These are phyloP conservation scores for Silene uniflora DNA, from an alignment of 148 eudicot species.

Conservation along the genomic window DNA sequence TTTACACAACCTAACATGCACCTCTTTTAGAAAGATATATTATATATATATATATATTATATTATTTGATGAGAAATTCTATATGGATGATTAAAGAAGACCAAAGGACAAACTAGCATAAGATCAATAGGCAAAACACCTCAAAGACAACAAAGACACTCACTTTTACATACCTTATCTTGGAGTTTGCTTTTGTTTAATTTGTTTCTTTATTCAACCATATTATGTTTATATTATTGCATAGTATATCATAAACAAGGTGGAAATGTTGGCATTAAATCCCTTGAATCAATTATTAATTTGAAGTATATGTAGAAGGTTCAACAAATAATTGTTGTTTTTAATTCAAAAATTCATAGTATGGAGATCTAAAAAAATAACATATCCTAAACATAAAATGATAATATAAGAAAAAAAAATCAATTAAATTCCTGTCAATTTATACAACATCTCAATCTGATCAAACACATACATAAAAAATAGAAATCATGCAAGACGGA, in stretches of 20 bases:
- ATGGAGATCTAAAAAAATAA: not conserved
- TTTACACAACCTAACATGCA: no score
- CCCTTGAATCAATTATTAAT: not conserved
- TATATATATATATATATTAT: no score
- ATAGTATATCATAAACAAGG: not conserved
- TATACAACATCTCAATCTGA: not conserved
- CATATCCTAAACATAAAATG: not conserved
- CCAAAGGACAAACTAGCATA: slow-evolving; percentile 5
- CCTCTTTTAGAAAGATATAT: no score
- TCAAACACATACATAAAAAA: not conserved
- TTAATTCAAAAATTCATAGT: not conserved
- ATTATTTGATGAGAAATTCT: not conserved
- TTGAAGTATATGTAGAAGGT: not conserved
- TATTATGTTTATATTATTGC: slow-evolving; percentile 5
- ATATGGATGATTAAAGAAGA: not conserved
- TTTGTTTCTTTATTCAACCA: not conserved
- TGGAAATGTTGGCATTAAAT: not conserved
- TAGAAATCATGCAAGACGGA: not conserved
- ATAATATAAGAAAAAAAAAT: not conserved
- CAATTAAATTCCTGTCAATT: not conserved
- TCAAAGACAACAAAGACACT: slow-evolving; percentile 17
- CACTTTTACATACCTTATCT: slow-evolving; percentile 16
- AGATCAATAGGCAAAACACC: not conserved
- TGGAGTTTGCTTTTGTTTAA: slow-evolving; percentile 8
- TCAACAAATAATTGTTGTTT: slow-evolving; percentile 6